Conservation (phyloP, 495 filamentous ascomycete species). For the Margaritispora aquatica region DNA sequence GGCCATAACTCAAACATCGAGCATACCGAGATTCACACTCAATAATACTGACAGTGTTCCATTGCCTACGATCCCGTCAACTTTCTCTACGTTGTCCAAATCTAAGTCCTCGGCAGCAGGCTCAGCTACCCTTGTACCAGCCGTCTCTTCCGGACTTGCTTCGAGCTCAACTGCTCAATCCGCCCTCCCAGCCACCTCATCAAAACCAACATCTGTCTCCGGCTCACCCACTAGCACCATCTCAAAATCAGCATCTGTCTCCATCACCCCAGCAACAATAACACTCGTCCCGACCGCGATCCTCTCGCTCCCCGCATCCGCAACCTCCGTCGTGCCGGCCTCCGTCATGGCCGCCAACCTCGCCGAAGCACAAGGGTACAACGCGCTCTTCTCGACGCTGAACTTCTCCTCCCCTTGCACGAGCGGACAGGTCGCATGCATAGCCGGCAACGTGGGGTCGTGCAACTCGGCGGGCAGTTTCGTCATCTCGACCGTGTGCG, state of each 20-base stretch:
- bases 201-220: neutral
- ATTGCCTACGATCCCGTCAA: neutral
- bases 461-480: slow-evolving; percentile 17
- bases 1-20: neutral
- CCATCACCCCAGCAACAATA: neutral
- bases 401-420: slow-evolving; percentile 21
- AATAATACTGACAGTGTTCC: slow-evolving; percentile 1
- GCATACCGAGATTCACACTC: slow-evolving; percentile 1
- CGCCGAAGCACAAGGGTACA: slow-evolving; percentile 23
- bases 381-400: slow-evolving; percentile 20
- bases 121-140: slow-evolving; percentile 1
- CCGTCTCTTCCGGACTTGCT: neutral
- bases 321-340: slow-evolving; percentile 10
- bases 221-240: neutral
- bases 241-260: neutral
- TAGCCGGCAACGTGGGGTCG: slow-evolving; percentile 15
- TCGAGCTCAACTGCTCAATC: neutral
- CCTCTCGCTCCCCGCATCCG: neutral
- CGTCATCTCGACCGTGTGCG: slow-evolving; percentile 16
- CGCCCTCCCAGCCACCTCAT: neutral
- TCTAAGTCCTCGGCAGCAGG: neutral
- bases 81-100: slow-evolving; percentile 7
- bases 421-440: slow-evolving; percentile 16
- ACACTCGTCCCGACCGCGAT: slow-evolving; percentile 2
- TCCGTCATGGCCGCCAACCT: slow-evolving; percentile 12